These are phyloP conservation scores for Meyerozyma athensensis DNA, from an alignment of 1,139 yeast species.

Conservation along the genomic window DNA sequence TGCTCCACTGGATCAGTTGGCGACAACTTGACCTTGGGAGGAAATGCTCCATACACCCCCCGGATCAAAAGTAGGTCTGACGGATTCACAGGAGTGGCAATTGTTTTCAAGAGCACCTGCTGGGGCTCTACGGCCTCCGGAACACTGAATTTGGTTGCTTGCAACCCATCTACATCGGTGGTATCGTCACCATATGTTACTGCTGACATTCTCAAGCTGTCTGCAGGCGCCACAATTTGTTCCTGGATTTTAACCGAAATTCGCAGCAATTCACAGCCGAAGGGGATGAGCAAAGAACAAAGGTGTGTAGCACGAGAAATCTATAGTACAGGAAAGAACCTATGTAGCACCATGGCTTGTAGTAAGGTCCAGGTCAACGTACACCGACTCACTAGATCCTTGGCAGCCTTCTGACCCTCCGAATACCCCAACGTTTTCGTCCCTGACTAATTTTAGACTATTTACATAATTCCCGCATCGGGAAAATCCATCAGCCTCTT, in stretches of 20 bases:
- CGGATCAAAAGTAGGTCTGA: conserved; percentile 39
- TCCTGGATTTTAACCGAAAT: too few relatives aligned
- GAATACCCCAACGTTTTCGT: not conserved
- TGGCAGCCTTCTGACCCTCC: not conserved
- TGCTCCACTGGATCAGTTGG: conserved; percentile 27
- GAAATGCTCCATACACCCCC: conserved; percentile 40
- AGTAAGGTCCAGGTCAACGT: too few relatives aligned
- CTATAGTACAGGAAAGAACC: too few relatives aligned
- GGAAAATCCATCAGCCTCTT: too few relatives aligned
- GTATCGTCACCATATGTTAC: not conserved
- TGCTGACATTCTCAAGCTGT: not conserved
- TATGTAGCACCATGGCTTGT: too few relatives aligned
- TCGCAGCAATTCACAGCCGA: too few relatives aligned
- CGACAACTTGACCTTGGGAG: conserved; percentile 29
- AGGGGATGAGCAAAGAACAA: too few relatives aligned
- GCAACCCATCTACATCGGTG: not conserved
- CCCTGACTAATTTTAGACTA: not conserved
- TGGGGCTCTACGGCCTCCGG: conserved; percentile 12
- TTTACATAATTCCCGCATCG: not conserved
- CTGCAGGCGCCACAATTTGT: too few relatives aligned
- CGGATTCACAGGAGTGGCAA: conserved; percentile 28
- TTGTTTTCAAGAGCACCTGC: conserved; percentile 15
- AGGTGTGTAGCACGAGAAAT: too few relatives aligned
- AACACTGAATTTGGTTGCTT: conserved; percentile 8
- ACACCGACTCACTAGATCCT: too few relatives aligned